phyloP scores from a whole-genome alignment of 2,329 filamentous ascomycete genomes.

The Paraphoma chrysanthemicola region DNA sequence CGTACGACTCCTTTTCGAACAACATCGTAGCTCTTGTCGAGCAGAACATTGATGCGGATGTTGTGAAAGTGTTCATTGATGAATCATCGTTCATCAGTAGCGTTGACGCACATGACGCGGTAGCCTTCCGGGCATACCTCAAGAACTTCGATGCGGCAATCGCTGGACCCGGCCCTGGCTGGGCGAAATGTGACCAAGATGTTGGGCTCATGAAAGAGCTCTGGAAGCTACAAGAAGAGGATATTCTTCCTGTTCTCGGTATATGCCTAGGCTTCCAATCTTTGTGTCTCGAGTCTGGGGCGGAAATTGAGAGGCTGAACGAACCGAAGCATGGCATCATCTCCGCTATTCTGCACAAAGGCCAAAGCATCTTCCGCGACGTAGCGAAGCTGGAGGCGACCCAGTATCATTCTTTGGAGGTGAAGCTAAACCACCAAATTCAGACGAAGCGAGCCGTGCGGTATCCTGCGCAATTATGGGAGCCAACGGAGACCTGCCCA shows the following conservation, averaged over 20 bases:
- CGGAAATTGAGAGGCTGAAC: conserved; percentile 68
- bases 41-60: conserved; percentile 70
- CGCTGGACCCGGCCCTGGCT: conserved; percentile 88
- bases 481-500: conserved; percentile 43
- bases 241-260: conserved; percentile 78
- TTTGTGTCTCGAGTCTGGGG: conserved; percentile 72
- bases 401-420: conserved; percentile 74
- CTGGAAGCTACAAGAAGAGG: conserved; percentile 69
- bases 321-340: conserved; percentile 85
- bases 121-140: conserved; percentile 56
- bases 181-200: conserved; percentile 74
- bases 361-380: conserved; percentile 69
- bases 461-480: conserved; percentile 53
- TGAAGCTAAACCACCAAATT: conserved; percentile 47
- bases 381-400: conserved; percentile 71
- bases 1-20: conserved; percentile 96
- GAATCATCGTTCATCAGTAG: conserved; percentile 30
- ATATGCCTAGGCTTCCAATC: conserved; percentile 92
- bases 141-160: conserved; percentile 81
- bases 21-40: conserved; percentile 88
- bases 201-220: conserved; percentile 81
- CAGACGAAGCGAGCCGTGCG: conserved; percentile 32
- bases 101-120: conserved; percentile 1
- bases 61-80: conserved; percentile 76
- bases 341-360: conserved; percentile 67